Percentiles rank a stretch among this genome's conserved stretches.
Conservation (phyloP, 768 basidiomycete species). For the Amanita inopinata region DNA sequence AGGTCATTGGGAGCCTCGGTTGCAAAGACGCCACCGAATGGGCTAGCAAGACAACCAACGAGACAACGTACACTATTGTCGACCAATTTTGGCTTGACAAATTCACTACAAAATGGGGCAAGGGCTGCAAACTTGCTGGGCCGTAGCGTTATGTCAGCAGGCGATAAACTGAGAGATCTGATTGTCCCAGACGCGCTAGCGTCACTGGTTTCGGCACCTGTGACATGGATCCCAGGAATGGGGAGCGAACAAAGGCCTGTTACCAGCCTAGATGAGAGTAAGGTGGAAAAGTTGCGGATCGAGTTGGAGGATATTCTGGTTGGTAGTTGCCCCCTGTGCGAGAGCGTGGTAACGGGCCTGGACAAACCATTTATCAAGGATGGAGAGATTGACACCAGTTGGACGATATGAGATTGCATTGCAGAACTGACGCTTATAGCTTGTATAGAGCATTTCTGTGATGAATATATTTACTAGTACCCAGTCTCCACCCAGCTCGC, state of each 20-base stretch:
- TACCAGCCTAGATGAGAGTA: slow-evolving; percentile 40
- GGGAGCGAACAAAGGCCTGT: slow-evolving; percentile 38
- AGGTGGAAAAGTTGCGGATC: slow-evolving; percentile 60
- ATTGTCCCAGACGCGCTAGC: slow-evolving; percentile 93
- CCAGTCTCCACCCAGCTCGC: too few relatives aligned
- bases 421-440: slow-evolving; percentile 10
- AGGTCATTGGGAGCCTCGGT: slow-evolving; percentile 15
- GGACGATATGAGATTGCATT: slow-evolving; percentile 45
- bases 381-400: slow-evolving; percentile 71
- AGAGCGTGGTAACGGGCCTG: slow-evolving; percentile 75
- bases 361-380: slow-evolving; percentile 81
- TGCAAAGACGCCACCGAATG: slow-evolving; percentile 24
- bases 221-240: slow-evolving; percentile 66
- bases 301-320: slow-evolving; percentile 89
- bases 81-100: slow-evolving; percentile 52
- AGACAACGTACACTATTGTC: slow-evolving; percentile 64
- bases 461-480: too few relatives aligned
- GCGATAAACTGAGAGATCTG: slow-evolving; percentile 82
- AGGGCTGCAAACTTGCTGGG: slow-evolving; percentile 62
- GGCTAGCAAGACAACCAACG: slow-evolving; percentile 31
- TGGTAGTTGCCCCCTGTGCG: slow-evolving; percentile 88
- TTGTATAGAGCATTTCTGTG: slow-evolving; percentile 11
- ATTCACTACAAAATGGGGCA: slow-evolving; percentile 51
- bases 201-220: slow-evolving; percentile 65
- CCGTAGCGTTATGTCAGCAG: slow-evolving; percentile 76